These are phyloP conservation scores for Starmerella asiatica DNA, from an alignment of 805 yeast genomes.

Conservation along the genomic window DNA sequence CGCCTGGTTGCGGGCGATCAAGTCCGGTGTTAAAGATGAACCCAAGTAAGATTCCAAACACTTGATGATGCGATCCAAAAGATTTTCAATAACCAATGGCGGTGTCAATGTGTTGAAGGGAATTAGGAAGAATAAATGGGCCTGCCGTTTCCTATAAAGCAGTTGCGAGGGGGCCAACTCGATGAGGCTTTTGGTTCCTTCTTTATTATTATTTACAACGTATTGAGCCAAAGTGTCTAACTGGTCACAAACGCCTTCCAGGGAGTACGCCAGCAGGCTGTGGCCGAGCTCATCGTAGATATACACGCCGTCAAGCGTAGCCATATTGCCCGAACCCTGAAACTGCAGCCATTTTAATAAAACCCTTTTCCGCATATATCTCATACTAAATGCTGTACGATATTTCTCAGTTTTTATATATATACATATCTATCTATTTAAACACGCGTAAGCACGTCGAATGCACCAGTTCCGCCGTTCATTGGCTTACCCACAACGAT, in stretches of 20 bases:
- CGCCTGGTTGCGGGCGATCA: conserved; percentile 57
- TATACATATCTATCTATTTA: neutral
- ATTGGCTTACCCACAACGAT: conserved; percentile 84
- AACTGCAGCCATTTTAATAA: no score
- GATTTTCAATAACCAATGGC: conserved; percentile 43
- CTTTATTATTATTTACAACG: neutral
- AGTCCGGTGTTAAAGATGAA: conserved; percentile 40
- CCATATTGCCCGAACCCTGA: no score
- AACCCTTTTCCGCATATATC: no score
- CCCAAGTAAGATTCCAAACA: conserved; percentile 48
- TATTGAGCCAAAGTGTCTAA: neutral
- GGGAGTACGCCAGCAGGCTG: conserved; percentile 10
- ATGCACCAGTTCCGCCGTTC: conserved; percentile 90
- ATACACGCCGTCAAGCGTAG: conserved; percentile 16
- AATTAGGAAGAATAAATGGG: conserved; percentile 21
- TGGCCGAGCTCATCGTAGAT: conserved; percentile 11
- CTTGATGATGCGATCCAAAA: conserved; percentile 38
- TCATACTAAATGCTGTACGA: no score
- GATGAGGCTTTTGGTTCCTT: conserved; percentile 9
- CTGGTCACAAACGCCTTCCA: neutral
- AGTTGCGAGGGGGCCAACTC: conserved; percentile 24
- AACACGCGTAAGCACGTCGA: conserved; percentile 43
- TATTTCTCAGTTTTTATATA: no score
- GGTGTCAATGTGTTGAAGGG: conserved; percentile 28
- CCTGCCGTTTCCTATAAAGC: conserved; percentile 21